Percentiles rank a stretch among this genome's conserved stretches.
phyloP scores from a whole-genome alignment of 768 basidiomycete genomes.

The Boletus pseudo-olivaceus region DNA sequence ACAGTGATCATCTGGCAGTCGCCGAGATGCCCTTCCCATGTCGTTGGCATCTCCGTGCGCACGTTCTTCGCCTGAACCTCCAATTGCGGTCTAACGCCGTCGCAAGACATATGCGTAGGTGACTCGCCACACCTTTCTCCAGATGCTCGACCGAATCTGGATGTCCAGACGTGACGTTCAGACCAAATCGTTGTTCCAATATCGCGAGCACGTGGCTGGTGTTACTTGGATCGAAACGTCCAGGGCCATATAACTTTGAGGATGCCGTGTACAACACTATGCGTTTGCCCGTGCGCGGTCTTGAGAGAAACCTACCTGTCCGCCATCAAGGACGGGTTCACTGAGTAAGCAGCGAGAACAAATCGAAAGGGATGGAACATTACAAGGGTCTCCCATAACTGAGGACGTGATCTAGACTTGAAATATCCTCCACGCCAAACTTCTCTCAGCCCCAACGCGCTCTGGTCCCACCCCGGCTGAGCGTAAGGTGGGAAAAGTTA shows the following conservation, averaged over 20 bases:
- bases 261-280: neutral
- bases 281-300: neutral
- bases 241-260: neutral
- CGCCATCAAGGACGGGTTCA: neutral
- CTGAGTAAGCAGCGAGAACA: no score
- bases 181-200: neutral
- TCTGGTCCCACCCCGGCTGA: conserved; percentile 17
- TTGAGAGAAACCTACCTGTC: no score
- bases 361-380: neutral
- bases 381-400: neutral
- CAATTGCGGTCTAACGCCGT: conserved; percentile 6
- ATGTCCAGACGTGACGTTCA: conserved; percentile 4
- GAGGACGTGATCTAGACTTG: neutral
- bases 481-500: conserved; percentile 6
- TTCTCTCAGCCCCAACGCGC: neutral
- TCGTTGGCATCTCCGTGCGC: neutral
- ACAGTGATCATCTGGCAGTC: conserved; percentile 17
- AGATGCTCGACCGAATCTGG: neutral
- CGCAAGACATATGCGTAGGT: conserved; percentile 10
- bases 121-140: conserved; percentile 7
- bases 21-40: conserved; percentile 7
- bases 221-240: neutral
- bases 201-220: neutral
- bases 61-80: conserved; percentile 2
- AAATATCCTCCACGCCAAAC: neutral